Conservation (phyloP, 345 rosid species). For the Alliaria petiolata region DNA sequence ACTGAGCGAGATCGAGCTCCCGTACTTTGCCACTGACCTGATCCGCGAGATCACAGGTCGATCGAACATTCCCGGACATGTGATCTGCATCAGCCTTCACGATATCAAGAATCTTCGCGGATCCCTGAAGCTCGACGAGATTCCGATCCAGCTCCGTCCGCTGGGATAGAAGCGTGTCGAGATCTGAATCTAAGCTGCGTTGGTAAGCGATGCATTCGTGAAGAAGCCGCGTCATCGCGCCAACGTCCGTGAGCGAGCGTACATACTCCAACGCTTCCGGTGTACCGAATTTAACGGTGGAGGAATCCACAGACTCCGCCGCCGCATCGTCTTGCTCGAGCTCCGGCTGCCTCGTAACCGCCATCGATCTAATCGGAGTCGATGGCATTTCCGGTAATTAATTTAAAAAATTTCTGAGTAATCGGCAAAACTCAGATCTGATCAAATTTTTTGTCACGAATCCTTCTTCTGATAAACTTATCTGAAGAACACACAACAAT, state of each 20-base stretch:
- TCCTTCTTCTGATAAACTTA: neutral
- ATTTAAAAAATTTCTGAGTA: neutral
- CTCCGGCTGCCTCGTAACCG: conserved; percentile 41
- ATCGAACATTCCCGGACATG: conserved; percentile 76
- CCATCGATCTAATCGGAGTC: conserved; percentile 29
- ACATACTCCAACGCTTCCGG: conserved; percentile 54
- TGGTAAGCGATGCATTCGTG: conserved; percentile 98
- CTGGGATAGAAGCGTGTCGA: conserved; percentile 73
- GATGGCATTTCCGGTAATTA: conserved; percentile 28
- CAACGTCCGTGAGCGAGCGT: conserved; percentile 85
- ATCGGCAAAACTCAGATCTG: conserved; percentile 13
- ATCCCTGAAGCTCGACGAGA: conserved; percentile 63
- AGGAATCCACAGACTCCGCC: conserved; percentile 21
- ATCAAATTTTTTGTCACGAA: neutral
- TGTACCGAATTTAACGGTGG: conserved; percentile 60
- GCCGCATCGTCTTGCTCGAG: conserved; percentile 36
- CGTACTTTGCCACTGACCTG: conserved; percentile 92
- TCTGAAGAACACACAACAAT: neutral
- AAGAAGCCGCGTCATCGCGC: conserved; percentile 95
- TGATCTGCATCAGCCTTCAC: conserved; percentile 74
- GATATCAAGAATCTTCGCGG: conserved; percentile 76
- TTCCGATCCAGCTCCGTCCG: conserved; percentile 77
- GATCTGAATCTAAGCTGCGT: conserved; percentile 76
- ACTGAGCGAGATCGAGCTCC: conserved; percentile 93
- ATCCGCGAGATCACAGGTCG: conserved; percentile 90